Evolutionary conservation across 257 asterid species (phyloP).

Genomic region (Penstemon eatonii): DNA sequence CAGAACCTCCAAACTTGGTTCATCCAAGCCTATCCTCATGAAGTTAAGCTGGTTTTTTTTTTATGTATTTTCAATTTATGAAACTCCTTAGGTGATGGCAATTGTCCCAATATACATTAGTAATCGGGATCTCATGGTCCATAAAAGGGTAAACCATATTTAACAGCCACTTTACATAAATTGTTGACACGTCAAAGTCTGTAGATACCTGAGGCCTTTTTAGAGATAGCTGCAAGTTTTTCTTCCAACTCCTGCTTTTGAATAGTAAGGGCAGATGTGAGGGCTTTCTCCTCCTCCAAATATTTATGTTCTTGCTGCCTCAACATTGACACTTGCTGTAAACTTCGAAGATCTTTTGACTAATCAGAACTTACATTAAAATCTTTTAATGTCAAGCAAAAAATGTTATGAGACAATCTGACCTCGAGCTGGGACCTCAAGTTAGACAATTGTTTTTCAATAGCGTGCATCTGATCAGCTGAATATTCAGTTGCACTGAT

Average conservation of each 20-base stretch:
- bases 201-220: conserved; percentile 58
- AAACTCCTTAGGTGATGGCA: conserved; percentile 13
- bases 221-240: conserved; percentile 63
- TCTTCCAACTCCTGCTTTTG: conserved; percentile 86
- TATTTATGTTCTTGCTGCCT: conserved; percentile 74
- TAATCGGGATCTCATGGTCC: conserved; percentile 7
- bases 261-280: conserved; percentile 53
- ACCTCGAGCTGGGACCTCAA: conserved; percentile 88
- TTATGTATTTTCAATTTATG: background rate
- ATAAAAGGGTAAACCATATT: conserved; percentile 16
- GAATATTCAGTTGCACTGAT: conserved; percentile 47
- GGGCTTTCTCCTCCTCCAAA: conserved; percentile 73
- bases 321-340: conserved; percentile 70
- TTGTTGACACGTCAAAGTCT: conserved; percentile 15
- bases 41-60: background rate
- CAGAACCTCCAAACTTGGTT: background rate
- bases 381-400: conserved; percentile 25
- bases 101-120: background rate
- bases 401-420: conserved; percentile 25
- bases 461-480: conserved; percentile 65
- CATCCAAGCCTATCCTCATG: background rate
- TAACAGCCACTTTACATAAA: conserved; percentile 22
- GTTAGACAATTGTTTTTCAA: conserved; percentile 74
- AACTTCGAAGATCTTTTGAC: conserved; percentile 23
- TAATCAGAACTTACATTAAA: conserved; percentile 20